Conservation (phyloP, 345 rosid species). For the sweet orange (Citrus sinensis) region DVS_A1.0 CM039168.1:6199001-6199500, state of each 20-base stretch:
- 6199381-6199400: neutral
- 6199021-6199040: neutral
- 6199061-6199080: no score
- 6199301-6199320: slow-evolving; percentile 99
- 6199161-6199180: neutral
- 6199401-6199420: neutral
- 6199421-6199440: slow-evolving; percentile 3
- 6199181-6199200: neutral
- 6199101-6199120: neutral
- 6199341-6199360: slow-evolving; percentile 16
- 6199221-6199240: neutral
- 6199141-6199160: neutral
- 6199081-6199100: neutral
- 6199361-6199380: slow-evolving; percentile 1
- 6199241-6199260: slow-evolving; percentile 26
- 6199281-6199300: slow-evolving; percentile 97
- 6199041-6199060: no score
- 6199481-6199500: slow-evolving; percentile 98
- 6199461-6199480: slow-evolving; percentile 98
- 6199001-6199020: neutral
- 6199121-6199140: neutral
- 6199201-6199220: neutral
- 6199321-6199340: slow-evolving; percentile 86
- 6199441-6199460: slow-evolving; percentile 99
- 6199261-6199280: slow-evolving; percentile 98